Conservation (phyloP, 2,329 filamentous ascomycete species). For the Rutstroemia sydowiana region DNA sequence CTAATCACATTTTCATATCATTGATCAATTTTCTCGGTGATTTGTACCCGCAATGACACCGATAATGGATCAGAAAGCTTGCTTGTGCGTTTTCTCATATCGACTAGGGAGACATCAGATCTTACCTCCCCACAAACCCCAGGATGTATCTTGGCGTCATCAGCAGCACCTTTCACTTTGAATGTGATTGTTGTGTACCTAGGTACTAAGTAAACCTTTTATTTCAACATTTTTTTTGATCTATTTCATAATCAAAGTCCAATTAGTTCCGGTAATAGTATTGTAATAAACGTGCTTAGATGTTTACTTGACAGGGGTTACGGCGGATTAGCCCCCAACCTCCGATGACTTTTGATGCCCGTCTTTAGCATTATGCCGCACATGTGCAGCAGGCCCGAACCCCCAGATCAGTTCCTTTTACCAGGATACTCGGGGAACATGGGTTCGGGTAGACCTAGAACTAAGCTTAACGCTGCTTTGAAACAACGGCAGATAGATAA, state of each 20-base stretch:
- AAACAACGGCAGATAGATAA: constrained; percentile 6
- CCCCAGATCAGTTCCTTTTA: background rate
- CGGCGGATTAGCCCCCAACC: background rate
- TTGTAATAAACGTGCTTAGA: background rate
- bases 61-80: too few relatives aligned
- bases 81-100: too few relatives aligned
- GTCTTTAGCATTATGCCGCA: constrained; percentile 1
- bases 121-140: background rate
- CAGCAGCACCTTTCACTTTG: too few relatives aligned
- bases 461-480: constrained; percentile 4
- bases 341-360: background rate
- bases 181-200: too few relatives aligned
- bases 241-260: too few relatives aligned
- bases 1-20: background rate
- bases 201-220: too few relatives aligned
- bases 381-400: constrained; percentile 5
- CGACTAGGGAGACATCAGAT: background rate
- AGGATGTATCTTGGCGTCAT: too few relatives aligned
- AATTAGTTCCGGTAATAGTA: too few relatives aligned
- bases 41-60: background rate
- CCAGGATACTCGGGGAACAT: constrained; percentile 8
- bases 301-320: background rate
- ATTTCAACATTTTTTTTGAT: too few relatives aligned
- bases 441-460: background rate
- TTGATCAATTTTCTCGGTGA: background rate